A percentile compares a stretch with the other conserved stretches of the same genome.
phyloP scores from a whole-genome alignment of 192 early-diverging fungal species.

The Hyaloraphidium curvatum region DNA sequence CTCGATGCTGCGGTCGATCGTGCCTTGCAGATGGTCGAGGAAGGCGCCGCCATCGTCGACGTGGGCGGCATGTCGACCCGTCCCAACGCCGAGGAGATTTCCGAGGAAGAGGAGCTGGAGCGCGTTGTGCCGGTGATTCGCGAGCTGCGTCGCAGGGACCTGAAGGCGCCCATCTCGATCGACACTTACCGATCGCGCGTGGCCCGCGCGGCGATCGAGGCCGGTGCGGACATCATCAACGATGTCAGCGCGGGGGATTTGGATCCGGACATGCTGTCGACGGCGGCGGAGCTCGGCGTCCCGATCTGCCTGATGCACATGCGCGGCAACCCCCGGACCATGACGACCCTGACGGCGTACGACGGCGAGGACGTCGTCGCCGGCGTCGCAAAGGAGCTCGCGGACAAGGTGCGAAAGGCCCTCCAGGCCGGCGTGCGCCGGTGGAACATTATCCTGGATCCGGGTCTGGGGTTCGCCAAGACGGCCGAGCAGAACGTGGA shows the following conservation, averaged over 20 bases:
- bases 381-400: slow-evolving; percentile 50
- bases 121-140: slow-evolving; percentile 78
- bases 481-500: slow-evolving; percentile 68
- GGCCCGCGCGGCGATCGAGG: slow-evolving; percentile 65
- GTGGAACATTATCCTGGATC: slow-evolving; percentile 96
- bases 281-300: slow-evolving; percentile 54
- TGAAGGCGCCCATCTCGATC: slow-evolving; percentile 62
- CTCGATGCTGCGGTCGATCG: slow-evolving; percentile 42
- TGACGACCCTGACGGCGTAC: slow-evolving; percentile 55
- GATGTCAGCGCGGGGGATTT: slow-evolving; percentile 75
- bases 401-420: slow-evolving; percentile 40
- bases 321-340: slow-evolving; percentile 82
- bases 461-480: slow-evolving; percentile 96
- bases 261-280: slow-evolving; percentile 59
- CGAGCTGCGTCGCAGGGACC: slow-evolving; percentile 35
- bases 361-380: slow-evolving; percentile 51
- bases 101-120: slow-evolving; percentile 50
- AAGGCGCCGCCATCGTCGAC: slow-evolving; percentile 83
- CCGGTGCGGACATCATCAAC: slow-evolving; percentile 86
- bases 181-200: slow-evolving; percentile 81
- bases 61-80: slow-evolving; percentile 90
- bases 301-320: slow-evolving; percentile 95
- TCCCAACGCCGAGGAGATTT: slow-evolving; percentile 54
- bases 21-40: slow-evolving; percentile 42
- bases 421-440: slow-evolving; percentile 61